phyloP scores from a whole-genome alignment of 1,284 basidiomycete species.

The Irpex rosettiformis region DNA sequence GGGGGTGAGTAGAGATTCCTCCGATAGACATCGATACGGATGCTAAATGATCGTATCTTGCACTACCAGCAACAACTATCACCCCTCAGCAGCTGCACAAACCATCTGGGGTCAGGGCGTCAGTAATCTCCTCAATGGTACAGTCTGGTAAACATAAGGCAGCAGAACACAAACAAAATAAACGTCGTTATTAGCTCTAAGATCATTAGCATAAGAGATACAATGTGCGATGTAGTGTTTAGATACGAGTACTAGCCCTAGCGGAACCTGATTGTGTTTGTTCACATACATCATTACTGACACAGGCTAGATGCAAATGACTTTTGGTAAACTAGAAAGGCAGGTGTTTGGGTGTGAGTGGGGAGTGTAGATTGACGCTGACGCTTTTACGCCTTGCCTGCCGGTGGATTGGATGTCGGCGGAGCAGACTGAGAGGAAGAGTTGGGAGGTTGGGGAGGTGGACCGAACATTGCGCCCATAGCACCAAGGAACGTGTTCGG shows the following conservation, averaged over 20 bases:
- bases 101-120: slow-evolving; percentile 25
- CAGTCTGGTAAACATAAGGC: slow-evolving; percentile 22
- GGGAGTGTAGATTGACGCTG: neutral
- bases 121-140: slow-evolving; percentile 18
- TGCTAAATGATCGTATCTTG: neutral
- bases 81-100: slow-evolving; percentile 35
- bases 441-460: slow-evolving; percentile 2
- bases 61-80: slow-evolving; percentile 19
- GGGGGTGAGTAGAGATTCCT: slow-evolving; percentile 35
- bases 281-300: too few relatives aligned
- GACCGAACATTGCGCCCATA: slow-evolving; percentile 19
- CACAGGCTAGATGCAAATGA: too few relatives aligned
- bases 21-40: neutral
- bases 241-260: too few relatives aligned
- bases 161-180: too few relatives aligned
- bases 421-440: neutral
- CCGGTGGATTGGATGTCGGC: neutral
- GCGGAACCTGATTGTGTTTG: neutral
- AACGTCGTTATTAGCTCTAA: neutral
- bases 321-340: too few relatives aligned
- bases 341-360: slow-evolving; percentile 5
- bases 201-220: neutral
- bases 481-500: slow-evolving; percentile 35
- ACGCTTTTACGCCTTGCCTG: slow-evolving; percentile 1
- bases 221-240: neutral